phyloP scores from a whole-genome alignment of 1,284 basidiomycete species.

The Leccinum subfulvum region DNA sequence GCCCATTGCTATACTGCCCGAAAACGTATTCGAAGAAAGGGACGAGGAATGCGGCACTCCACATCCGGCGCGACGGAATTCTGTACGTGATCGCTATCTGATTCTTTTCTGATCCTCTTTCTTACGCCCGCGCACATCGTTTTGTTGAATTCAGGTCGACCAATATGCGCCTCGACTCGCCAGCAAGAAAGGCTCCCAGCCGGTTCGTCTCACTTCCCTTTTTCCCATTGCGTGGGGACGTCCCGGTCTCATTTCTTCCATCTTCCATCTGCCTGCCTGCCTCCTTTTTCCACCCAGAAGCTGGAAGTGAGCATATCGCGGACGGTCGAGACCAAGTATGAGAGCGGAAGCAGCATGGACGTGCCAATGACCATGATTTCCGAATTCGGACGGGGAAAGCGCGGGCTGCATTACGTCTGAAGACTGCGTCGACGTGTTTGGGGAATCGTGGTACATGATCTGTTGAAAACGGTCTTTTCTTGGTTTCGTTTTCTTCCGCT shows the following conservation, averaged over 20 bases:
- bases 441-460: neutral
- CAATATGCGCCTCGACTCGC: neutral
- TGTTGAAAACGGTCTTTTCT: neutral
- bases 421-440: neutral
- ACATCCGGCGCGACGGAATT: neutral
- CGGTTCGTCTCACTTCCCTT: conserved; percentile 15
- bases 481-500: neutral
- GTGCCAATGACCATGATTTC: neutral
- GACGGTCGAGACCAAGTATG: conserved; percentile 19
- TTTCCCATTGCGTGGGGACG: neutral
- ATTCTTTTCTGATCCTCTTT: neutral
- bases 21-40: neutral
- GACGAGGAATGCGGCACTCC: neutral
- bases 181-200: neutral
- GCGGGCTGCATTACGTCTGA: too few species aligned
- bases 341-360: conserved; percentile 1
- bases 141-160: neutral
- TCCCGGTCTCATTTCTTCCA: too few species aligned
- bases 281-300: neutral
- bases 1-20: conserved; percentile 3
- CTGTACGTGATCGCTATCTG: conserved; percentile 8
- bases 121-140: neutral
- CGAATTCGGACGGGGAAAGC: neutral
- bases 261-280: neutral
- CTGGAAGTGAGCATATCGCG: conserved; percentile 21